Evolutionary conservation across 331 rosid genomes (phyloP), one percentile per base, ranked within the genome.

Genomic region (Rhamnella rubrinervis): DNA sequence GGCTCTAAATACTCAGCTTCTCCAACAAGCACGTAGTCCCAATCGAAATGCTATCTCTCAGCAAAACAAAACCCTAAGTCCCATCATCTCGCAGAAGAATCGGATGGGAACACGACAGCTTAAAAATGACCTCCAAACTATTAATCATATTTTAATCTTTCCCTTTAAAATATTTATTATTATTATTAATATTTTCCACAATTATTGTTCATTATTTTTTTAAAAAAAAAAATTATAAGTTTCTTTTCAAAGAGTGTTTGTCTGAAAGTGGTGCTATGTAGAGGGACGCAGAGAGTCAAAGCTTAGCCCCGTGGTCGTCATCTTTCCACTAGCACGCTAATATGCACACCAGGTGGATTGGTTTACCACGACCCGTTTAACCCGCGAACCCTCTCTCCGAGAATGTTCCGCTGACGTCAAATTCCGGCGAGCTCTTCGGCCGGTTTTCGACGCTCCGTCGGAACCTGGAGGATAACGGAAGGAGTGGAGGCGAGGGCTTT

Each of bases 271-370:
- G n/a, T 41, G 50, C 60, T 31, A 63, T 20, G 23, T 26, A 56
- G 61, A 67, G 70, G 67, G 66, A 61, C 47, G 7, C 65, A 76
- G 86, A 72, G 80, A 69, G 91, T 83, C 88, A 85, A 82, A 81
- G 72, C 63, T 76, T 74, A 75, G 49, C 47, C 80, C 76, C 85
- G 56, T 77, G 81, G 55, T 81, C 26, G 87, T 78, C 85, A 83
- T 82, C 65, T 78, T 85, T 80, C 93, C 89, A 88, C 89, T 80
- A 71, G 8, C 64, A 18, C 20, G 39, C 89, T 85, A 83, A 72
- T 58, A 76, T 87, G 88, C 88, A 88, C 93, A 81, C 83, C 84
- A 83, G 82, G 75, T 84, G 76, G 84, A 76, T 63, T 55, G 20
- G 55, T 44, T 69, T 47, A 16, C 28, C 5, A 15, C 55, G 52